Percentiles rank a stretch among this genome's conserved stretches.
These are phyloP conservation scores for Tagetes patula DNA, from an alignment of 129 eudicot genomes.

Conservation along the genomic window DNA sequence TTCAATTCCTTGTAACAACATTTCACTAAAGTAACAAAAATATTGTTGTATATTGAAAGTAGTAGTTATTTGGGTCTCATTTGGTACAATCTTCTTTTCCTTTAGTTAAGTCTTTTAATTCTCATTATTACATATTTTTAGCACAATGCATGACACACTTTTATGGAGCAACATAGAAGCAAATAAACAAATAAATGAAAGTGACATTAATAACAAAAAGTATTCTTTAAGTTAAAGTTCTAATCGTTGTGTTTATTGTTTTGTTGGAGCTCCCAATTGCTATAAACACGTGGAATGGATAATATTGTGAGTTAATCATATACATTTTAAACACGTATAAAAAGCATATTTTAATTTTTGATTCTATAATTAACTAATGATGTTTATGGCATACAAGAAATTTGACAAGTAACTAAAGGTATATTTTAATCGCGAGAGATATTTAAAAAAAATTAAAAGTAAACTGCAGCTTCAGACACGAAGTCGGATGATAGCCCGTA, in stretches of 20 bases:
- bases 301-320: conserved; percentile 3
- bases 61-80: not conserved
- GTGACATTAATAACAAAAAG: conserved; percentile 10
- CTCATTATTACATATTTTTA: conserved; percentile 7
- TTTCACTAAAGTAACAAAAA: conserved; percentile 10
- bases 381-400: conserved; percentile 8
- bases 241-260: not conserved
- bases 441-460: too few species aligned
- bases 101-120: not conserved
- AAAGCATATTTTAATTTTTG: not conserved
- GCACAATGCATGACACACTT: conserved; percentile 9
- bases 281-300: not conserved
- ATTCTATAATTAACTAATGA: not conserved
- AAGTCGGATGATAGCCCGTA: too few species aligned
- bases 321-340: not conserved
- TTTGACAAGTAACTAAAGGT: not conserved
- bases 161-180: conserved; percentile 1
- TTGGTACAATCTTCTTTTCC: not conserved
- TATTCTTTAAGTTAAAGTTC: conserved; percentile 24
- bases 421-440: too few species aligned
- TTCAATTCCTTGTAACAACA: not conserved
- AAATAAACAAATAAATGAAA: conserved; percentile 22
- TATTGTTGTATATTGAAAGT: conserved; percentile 14
- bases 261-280: not conserved
- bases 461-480: too few species aligned